Evolutionary conservation across 2,329 filamentous ascomycete species (phyloP).

Genomic region (Diaporthe amygdali): DNA sequence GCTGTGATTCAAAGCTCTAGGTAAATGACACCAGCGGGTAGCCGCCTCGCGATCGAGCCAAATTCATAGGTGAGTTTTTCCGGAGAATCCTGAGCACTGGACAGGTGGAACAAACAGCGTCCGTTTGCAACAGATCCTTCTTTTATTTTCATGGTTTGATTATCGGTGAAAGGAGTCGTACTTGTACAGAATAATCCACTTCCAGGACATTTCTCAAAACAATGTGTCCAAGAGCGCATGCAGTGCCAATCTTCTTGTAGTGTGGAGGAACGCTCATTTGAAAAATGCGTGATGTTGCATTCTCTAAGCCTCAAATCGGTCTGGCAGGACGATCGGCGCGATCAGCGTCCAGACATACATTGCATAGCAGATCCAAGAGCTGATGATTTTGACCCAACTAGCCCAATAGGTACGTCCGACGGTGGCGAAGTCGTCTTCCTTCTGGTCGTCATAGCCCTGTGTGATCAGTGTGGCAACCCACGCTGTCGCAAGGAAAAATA

Average conservation of each 20-base stretch:
- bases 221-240: not conserved
- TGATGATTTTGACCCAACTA: constrained; percentile 99
- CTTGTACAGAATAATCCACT: constrained; percentile 12
- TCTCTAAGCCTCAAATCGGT: constrained; percentile 70
- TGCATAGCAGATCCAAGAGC: constrained; percentile 93
- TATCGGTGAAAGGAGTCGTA: not conserved
- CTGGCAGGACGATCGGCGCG: constrained; percentile 83
- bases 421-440: constrained; percentile 78
- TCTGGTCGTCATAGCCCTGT: constrained; percentile 69
- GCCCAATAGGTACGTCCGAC: constrained; percentile 96
- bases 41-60: constrained; percentile 6
- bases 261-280: constrained; percentile 28
- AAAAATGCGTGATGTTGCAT: constrained; percentile 40
- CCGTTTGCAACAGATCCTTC: constrained; percentile 12
- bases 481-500: constrained; percentile 94
- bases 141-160: not conserved
- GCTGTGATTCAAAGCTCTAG: not conserved
- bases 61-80: not conserved
- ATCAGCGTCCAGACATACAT: constrained; percentile 94
- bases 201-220: not conserved
- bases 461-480: constrained; percentile 92
- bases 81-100: not conserved
- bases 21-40: not conserved
- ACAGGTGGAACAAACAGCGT: not conserved
- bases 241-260: constrained; percentile 3